phyloP scores from a whole-genome alignment of 2,329 filamentous ascomycete species.

The Xylariaceae sp. region DNA sequence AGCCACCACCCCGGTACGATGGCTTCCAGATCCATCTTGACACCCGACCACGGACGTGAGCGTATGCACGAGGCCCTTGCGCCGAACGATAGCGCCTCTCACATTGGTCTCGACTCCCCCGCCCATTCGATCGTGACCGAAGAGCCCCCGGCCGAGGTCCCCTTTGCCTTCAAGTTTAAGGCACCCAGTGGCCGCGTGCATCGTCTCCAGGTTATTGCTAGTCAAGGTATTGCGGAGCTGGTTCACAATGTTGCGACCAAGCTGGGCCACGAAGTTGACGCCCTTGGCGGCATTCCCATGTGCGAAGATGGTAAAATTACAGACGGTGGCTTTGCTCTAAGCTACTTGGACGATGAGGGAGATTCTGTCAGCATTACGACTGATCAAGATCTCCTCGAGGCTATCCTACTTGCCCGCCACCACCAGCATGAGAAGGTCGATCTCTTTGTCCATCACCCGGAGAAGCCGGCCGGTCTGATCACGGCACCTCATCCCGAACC shows the following conservation, averaged over 20 bases:
- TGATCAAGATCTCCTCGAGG: constrained; percentile 86
- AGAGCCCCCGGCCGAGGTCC: constrained; percentile 61
- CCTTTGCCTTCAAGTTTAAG: constrained; percentile 99
- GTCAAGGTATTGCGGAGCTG: constrained; percentile 74
- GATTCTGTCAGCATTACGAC: constrained; percentile 97
- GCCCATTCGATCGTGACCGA: constrained; percentile 57
- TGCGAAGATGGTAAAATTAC: constrained; percentile 76
- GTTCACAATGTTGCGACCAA: constrained; percentile 74
- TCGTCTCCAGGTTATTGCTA: constrained; percentile 76
- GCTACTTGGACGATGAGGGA: constrained; percentile 94
- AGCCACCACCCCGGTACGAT: constrained; percentile 61
- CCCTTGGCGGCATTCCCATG: constrained; percentile 72
- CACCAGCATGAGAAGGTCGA: constrained; percentile 87
- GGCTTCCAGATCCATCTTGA: constrained; percentile 71
- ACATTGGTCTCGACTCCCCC: constrained; percentile 76
- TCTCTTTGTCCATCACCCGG: constrained; percentile 90
- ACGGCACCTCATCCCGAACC: constrained; percentile 46
- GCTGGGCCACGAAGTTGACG: constrained; percentile 75
- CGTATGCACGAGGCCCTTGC: constrained; percentile 72
- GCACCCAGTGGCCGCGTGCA: constrained; percentile 92
- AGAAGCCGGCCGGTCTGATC: constrained; percentile 72
- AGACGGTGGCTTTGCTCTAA: constrained; percentile 78
- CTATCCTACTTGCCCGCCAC: constrained; percentile 75
- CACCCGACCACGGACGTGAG: constrained; percentile 69
- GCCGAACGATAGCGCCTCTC: constrained; percentile 91